A percentile compares a stretch with the other conserved stretches of the same genome.
These are phyloP conservation scores for Moesziomyces sp. DNA, from an alignment of 1,284 basidiomycete genomes.

Conservation along the genomic window DNA sequence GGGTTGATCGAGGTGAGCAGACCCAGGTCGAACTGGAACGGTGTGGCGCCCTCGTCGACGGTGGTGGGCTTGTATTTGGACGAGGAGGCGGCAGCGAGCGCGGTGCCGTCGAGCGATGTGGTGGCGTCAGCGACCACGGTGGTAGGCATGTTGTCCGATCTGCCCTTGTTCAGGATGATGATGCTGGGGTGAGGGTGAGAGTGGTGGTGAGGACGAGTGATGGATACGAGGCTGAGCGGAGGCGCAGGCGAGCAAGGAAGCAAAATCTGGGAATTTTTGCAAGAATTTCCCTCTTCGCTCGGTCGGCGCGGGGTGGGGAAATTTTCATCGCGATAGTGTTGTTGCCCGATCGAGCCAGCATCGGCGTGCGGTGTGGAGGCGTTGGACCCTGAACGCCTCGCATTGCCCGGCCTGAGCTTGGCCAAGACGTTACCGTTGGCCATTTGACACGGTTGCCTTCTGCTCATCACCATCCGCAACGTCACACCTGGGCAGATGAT, in stretches of 20 bases:
- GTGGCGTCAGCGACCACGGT: slow-evolving; percentile 28
- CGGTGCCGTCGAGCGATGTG: slow-evolving; percentile 40
- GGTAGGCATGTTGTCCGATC: slow-evolving; percentile 15
- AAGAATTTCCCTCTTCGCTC: too few species aligned
- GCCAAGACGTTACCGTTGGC: too few species aligned
- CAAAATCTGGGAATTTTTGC: too few species aligned
- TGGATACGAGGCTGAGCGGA: too few species aligned
- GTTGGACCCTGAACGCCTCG: slow-evolving; percentile 14
- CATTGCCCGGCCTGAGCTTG: background rate
- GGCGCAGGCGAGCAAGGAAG: too few species aligned
- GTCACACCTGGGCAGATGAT: background rate
- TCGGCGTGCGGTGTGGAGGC: too few species aligned
- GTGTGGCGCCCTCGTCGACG: slow-evolving; percentile 76
- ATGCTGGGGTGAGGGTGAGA: background rate
- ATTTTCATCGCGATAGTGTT: too few species aligned
- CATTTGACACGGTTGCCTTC: too few species aligned
- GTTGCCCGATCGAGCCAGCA: background rate
- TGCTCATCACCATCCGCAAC: too few species aligned
- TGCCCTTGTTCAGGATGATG: background rate
- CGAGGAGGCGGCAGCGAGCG: slow-evolving; percentile 30
- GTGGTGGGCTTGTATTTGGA: slow-evolving; percentile 49
- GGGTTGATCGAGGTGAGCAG: slow-evolving; percentile 86
- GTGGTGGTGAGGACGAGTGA: background rate
- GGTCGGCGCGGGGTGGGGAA: too few species aligned
- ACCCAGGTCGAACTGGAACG: slow-evolving; percentile 84